phyloP scores from a whole-genome alignment of 2,329 filamentous ascomycete genomes.

The Atkinsonella texensis region DNA sequence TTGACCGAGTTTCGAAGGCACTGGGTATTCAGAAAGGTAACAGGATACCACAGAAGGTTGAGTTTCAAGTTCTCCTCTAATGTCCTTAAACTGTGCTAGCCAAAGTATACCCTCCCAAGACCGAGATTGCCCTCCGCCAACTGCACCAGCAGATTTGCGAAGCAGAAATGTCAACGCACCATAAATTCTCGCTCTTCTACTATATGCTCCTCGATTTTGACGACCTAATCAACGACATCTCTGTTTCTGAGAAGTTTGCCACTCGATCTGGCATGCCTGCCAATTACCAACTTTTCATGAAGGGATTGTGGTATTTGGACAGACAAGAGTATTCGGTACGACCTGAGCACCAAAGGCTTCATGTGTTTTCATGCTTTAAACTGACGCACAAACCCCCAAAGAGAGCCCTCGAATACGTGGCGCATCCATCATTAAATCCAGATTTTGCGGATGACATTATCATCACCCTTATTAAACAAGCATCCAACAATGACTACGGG shows the following conservation, averaged over 20 bases:
- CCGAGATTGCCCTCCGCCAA: constrained; percentile 52
- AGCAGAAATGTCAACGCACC: constrained; percentile 52
- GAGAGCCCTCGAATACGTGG: constrained; percentile 61
- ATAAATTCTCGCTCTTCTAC: constrained; percentile 74
- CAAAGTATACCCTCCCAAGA: constrained; percentile 63
- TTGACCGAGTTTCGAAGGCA: constrained; percentile 63
- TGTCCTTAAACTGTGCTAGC: constrained; percentile 17
- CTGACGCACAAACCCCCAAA: constrained; percentile 16
- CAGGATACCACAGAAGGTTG: too few species aligned
- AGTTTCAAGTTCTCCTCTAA: neutral
- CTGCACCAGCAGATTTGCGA: constrained; percentile 60
- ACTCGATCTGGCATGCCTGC: constrained; percentile 52
- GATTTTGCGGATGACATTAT: constrained; percentile 80
- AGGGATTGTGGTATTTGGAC: constrained; percentile 73
- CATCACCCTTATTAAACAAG: constrained; percentile 50
- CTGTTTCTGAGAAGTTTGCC: constrained; percentile 46
- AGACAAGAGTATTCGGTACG: constrained; percentile 52
- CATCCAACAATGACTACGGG: constrained; percentile 45
- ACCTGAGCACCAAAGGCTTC: neutral
- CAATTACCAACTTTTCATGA: constrained; percentile 70
- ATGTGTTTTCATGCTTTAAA: neutral
- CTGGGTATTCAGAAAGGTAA: constrained; percentile 59
- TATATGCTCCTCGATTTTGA: constrained; percentile 72
- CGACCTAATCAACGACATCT: constrained; percentile 35
- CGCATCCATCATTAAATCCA: constrained; percentile 66